Evolutionary conservation across 306 rosid species (phyloP).

Genomic region (Prunus mongolica): DNA sequence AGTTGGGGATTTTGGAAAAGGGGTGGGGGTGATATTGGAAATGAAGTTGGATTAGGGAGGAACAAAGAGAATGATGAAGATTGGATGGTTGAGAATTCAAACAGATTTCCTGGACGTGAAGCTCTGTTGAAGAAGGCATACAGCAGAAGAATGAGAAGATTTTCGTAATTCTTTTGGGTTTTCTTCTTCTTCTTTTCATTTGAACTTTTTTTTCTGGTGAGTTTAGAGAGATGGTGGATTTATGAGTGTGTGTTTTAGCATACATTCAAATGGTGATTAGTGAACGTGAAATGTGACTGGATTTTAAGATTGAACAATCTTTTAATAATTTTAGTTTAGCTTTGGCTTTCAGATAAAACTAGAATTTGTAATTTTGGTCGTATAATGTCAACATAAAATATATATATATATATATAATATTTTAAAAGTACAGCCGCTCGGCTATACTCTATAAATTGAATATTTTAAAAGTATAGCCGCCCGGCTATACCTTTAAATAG

Average conservation of each 20-base stretch:
- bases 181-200: not conserved
- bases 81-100: conserved; percentile 9
- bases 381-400: not conserved
- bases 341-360: not conserved
- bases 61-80: not conserved
- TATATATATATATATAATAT: no score
- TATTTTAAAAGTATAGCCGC: no score
- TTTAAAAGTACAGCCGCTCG: no score
- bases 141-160: not conserved
- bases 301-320: no score
- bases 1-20: conserved; percentile 7
- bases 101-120: conserved; percentile 49
- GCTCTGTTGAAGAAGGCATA: conserved; percentile 24
- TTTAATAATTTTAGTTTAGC: no score
- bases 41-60: not conserved
- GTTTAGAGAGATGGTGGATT: not conserved
- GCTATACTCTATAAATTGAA: no score
- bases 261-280: no score
- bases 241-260: no score
- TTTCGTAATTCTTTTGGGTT: not conserved
- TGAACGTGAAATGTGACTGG: no score
- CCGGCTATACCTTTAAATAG: no score
- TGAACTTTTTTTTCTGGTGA: not conserved
- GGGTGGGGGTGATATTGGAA: conserved; percentile 1
- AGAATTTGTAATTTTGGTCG: not conserved